phyloP scores from a whole-genome alignment of 2,329 filamentous ascomycete genomes.

The Colletotrichum graminicola region DNA sequence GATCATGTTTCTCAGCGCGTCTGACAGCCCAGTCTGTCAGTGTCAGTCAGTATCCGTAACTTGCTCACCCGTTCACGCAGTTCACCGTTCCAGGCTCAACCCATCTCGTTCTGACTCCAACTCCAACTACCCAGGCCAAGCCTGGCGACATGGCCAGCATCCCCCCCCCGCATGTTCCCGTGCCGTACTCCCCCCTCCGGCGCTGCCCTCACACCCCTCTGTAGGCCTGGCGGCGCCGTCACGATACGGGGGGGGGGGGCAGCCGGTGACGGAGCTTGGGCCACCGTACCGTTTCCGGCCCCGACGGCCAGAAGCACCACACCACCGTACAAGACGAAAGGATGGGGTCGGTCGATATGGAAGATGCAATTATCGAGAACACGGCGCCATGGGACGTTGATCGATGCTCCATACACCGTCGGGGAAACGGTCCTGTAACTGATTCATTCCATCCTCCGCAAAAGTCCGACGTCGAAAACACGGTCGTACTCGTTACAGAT shows the following conservation, averaged over 20 bases:
- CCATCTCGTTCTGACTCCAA: not conserved
- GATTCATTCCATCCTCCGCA: not conserved
- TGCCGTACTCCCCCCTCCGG: not conserved
- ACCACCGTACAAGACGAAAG: not conserved
- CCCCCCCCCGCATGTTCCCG: not conserved
- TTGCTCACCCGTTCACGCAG: not conserved
- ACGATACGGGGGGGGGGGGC: not conserved
- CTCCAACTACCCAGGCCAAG: not conserved
- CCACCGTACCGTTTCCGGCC: not conserved
- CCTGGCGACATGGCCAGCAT: not conserved
- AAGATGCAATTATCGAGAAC: slow-evolving; percentile 34
- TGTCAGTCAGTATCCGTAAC: not conserved
- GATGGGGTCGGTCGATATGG: not conserved
- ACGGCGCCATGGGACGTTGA: not conserved
- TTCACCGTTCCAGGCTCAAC: not conserved
- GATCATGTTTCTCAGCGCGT: not conserved
- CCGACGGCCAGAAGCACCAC: not conserved
- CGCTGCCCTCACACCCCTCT: not conserved
- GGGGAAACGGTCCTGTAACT: not conserved
- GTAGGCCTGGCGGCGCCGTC: not conserved
- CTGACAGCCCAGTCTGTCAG: too few relatives aligned
- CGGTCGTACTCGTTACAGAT: not conserved
- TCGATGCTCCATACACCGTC: not conserved
- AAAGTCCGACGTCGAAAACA: not conserved
- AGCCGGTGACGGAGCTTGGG: slow-evolving; percentile 7